A percentile compares a stretch with the other conserved stretches of the same genome.
phyloP scores from a whole-genome alignment of 2,329 filamentous ascomycete species.

The Daldinia sp. region DNA sequence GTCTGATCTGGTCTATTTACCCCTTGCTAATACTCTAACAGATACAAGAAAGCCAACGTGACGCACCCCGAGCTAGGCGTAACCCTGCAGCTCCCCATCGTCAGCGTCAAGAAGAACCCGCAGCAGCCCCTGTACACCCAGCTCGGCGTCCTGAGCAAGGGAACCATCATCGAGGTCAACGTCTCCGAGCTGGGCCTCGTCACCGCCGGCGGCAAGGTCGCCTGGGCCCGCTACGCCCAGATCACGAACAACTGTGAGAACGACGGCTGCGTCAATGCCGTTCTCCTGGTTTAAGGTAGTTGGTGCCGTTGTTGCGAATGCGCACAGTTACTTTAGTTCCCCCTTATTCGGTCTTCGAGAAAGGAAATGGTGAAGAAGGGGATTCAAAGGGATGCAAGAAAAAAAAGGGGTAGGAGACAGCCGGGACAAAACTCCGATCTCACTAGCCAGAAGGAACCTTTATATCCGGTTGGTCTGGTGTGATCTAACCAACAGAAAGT shows the following conservation, averaged over 20 bases:
- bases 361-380: no score
- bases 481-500: neutral
- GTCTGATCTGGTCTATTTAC: no score
- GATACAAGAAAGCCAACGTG: conserved; percentile 83
- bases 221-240: conserved; percentile 73
- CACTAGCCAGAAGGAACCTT: no score
- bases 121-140: conserved; percentile 92
- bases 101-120: conserved; percentile 78
- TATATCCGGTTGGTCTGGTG: neutral
- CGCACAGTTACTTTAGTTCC: no score
- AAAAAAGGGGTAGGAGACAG: no score
- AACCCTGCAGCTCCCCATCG: conserved; percentile 87
- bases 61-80: conserved; percentile 84
- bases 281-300: conserved; percentile 48
- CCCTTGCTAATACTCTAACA: conserved; percentile 9
- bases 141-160: conserved; percentile 88
- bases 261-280: conserved; percentile 60
- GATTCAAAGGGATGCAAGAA: no score
- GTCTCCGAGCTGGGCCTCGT: conserved; percentile 91
- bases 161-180: conserved; percentile 86
- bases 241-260: conserved; percentile 61
- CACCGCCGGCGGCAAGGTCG: conserved; percentile 91
- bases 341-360: no score
- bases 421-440: no score
- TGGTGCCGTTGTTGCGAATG: no score